Percentiles rank a stretch among this genome's conserved stretches.
Evolutionary conservation across 108 stramenopile genomes (phyloP).

Genomic region (Cyclotella baltica): DNA sequence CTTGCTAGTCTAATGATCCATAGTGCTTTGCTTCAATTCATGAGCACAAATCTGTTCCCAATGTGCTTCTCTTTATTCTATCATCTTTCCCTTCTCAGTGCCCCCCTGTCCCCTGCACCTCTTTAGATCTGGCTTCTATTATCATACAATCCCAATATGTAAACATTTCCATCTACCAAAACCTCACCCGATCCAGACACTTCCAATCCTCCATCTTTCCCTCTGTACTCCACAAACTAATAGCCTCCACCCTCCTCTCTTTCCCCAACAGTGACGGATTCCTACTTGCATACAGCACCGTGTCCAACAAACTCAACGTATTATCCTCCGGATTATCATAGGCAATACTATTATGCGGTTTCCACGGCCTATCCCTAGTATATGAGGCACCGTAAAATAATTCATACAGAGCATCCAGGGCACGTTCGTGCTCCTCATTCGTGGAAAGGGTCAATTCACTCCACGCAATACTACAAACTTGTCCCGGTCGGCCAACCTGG

Average conservation of each 20-base stretch:
- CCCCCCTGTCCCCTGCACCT: neutral
- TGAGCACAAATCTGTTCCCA: neutral
- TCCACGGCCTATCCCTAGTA: conserved; percentile 51
- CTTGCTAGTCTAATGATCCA: no score
- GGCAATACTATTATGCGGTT: conserved; percentile 57
- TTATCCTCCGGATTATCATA: conserved; percentile 61
- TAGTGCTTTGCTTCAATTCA: no score
- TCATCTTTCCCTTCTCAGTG: neutral
- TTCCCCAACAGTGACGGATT: conserved; percentile 49
- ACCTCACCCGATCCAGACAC: conserved; percentile 46
- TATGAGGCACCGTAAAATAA: conserved; percentile 31
- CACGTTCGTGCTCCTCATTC: conserved; percentile 48
- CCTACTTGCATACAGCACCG: conserved; percentile 37
- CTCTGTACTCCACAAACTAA: conserved; percentile 48
- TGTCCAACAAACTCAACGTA: conserved; percentile 49
- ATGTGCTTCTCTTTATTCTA: neutral
- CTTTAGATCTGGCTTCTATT: no score
- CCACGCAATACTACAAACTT: conserved; percentile 61
- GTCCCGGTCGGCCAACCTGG: conserved; percentile 48
- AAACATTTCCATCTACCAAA: conserved; percentile 16
- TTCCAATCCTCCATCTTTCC: conserved; percentile 61
- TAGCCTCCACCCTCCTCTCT: conserved; percentile 52
- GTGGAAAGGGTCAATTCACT: conserved; percentile 53
- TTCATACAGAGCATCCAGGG: conserved; percentile 46
- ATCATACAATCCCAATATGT: no score